Evolutionary conservation across 768 basidiomycete species (phyloP).

Genomic region (Phanerodontia chrysosporium): DNA sequence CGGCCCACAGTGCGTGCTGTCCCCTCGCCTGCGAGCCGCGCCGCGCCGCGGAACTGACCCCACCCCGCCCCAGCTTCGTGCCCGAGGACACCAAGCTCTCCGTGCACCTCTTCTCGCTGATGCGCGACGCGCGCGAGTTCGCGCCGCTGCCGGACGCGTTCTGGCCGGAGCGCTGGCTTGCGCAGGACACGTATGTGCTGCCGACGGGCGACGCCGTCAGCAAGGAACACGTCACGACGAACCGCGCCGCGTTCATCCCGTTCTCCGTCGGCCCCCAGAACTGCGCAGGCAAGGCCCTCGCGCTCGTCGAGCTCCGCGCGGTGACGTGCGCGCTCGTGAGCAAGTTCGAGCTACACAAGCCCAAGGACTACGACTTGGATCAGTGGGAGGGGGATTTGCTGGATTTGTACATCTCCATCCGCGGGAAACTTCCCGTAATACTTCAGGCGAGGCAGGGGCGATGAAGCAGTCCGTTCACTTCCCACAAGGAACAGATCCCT

Average conservation of each 20-base stretch:
- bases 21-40: too few species aligned
- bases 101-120: constrained; percentile 14
- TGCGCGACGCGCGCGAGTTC: constrained; percentile 21
- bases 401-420: constrained; percentile 3
- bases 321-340: constrained; percentile 8
- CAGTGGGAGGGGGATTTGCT: constrained; percentile 10
- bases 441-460: neutral
- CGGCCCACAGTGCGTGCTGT: constrained; percentile 10
- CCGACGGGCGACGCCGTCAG: constrained; percentile 4
- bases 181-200: constrained; percentile 5
- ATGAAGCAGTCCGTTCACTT: neutral
- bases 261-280: constrained; percentile 12
- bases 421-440: constrained; percentile 2
- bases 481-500: too few species aligned
- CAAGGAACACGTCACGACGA: neutral
- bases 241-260: constrained; percentile 7
- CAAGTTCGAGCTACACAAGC: constrained; percentile 6
- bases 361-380: constrained; percentile 1
- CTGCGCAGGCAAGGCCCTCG: constrained; percentile 14
- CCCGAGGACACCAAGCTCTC: constrained; percentile 17
- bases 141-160: constrained; percentile 17
- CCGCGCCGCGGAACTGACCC: neutral
- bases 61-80: constrained; percentile 9
- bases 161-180: constrained; percentile 23
- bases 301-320: constrained; percentile 12